Evolutionary conservation across 2,329 filamentous ascomycete species (phyloP), one percentile per base, ranked within the genome.

Genomic region (Cladosporium oxysporum): DNA sequence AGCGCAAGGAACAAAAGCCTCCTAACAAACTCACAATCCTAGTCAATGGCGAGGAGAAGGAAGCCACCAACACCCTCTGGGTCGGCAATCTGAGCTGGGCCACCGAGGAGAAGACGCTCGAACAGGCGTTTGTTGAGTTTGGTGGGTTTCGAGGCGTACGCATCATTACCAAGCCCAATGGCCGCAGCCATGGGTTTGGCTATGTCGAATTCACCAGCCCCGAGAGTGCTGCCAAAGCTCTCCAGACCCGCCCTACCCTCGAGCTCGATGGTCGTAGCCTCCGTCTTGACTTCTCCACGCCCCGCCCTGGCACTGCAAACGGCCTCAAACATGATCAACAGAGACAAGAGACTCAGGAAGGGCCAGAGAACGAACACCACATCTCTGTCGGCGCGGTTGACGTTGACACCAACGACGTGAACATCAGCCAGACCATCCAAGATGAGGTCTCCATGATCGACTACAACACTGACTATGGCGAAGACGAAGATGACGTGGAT

Each of bases 71-170:
- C 71, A 96, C 93, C 74, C 88, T 97, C 62, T 97, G 96, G 79
- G 88, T 93, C 70, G 93, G 93, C 72, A 94, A 92, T 83, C 84
- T 97, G 69, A 92, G 91, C 80, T 97, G 93, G 93, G 91, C 89
- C 76, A 84, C 97, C 62, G 91, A 96, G 73, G 93, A 97, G 79
- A 88, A 93, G 70, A 87, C 87, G 81, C 88, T 97, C 70, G 85
- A 86, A 71, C 86, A 90, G 73, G 90, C 94, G 78, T 97, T 97
- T 82, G 87, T 93, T 82, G 81, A 86, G 69, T 94, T 90, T 74
- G 90, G 89, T 69, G 90, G 90, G 75, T 84, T 96, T 65, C 81
- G 83, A 70, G 85, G 87, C 74, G 90, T 89, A 70, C 90, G 92
- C 73, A 88, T 97, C 76, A 91, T 97, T 78, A 93, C 88, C 73